These are phyloP conservation scores for Coemansia sp. DNA, from an alignment of 192 early-diverging fungal species.

Conservation along the genomic window DNA sequence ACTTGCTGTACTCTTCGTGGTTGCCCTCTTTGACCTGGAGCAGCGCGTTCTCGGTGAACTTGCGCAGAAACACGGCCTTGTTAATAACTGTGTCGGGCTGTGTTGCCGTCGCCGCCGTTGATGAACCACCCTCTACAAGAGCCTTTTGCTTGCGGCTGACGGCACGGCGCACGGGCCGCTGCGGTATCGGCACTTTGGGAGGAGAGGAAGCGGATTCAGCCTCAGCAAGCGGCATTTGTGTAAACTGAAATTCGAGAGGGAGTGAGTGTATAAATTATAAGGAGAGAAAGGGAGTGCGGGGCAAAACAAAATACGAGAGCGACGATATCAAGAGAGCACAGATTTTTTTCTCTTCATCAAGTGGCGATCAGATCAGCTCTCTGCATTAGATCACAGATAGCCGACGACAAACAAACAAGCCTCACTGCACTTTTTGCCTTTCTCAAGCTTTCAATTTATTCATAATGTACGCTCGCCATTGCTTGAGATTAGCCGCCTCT, in stretches of 20 bases:
- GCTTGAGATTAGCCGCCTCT: not conserved
- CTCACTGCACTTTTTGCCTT: not conserved
- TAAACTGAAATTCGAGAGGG: not conserved
- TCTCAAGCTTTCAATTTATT: not conserved
- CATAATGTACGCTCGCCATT: not conserved
- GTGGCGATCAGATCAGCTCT: not conserved
- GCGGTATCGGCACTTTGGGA: not conserved
- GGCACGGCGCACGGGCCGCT: not conserved
- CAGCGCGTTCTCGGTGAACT: conserved; percentile 41
- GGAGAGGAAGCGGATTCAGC: not conserved
- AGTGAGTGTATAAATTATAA: not conserved
- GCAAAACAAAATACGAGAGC: not conserved
- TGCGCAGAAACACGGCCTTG: conserved; percentile 40
- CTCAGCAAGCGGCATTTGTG: not conserved
- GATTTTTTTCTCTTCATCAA: not conserved
- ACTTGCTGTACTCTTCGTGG: conserved; percentile 31
- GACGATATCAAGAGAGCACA: not conserved
- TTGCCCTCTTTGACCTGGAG: conserved; percentile 38
- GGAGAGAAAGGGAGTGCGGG: not conserved
- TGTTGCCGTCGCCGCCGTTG: not conserved
- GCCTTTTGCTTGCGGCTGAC: conserved; percentile 1
- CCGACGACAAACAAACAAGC: not conserved
- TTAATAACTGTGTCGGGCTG: conserved; percentile 10
- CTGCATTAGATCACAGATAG: not conserved
- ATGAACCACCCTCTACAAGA: not conserved